A percentile compares a stretch with the other conserved stretches of the same genome.
Conservation (phyloP, 2,329 filamentous ascomycete genomes). For the Sporothrix variecibatus region DNA sequence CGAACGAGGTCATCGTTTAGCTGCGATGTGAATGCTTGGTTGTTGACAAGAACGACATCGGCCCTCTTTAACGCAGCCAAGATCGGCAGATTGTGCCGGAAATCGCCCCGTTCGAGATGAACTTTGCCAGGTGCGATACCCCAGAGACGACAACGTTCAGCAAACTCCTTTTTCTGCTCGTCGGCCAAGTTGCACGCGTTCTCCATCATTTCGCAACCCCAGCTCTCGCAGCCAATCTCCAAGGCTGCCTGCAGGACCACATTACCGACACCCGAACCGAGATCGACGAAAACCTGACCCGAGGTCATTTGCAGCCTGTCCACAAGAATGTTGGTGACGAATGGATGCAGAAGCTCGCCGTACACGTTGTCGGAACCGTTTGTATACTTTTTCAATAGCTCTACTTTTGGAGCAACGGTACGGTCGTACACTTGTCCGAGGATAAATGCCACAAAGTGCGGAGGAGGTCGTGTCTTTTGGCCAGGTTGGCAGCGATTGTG, state of each 20-base stretch:
- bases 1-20: constrained; percentile 83
- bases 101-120: constrained; percentile 80
- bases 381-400: constrained; percentile 80
- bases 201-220: constrained; percentile 95
- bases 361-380: constrained; percentile 93
- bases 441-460: constrained; percentile 76
- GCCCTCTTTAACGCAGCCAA: constrained; percentile 74
- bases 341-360: constrained; percentile 83
- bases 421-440: constrained; percentile 87
- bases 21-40: constrained; percentile 88
- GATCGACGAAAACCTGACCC: constrained; percentile 85
- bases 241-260: constrained; percentile 92
- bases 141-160: constrained; percentile 84
- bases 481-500: constrained; percentile 70
- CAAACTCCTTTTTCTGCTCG: constrained; percentile 79
- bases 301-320: constrained; percentile 76
- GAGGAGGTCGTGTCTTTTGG: constrained; percentile 66
- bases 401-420: constrained; percentile 86
- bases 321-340: constrained; percentile 79
- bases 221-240: constrained; percentile 90
- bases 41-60: constrained; percentile 97
- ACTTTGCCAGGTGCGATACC: constrained; percentile 78
- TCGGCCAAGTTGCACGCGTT: constrained; percentile 83
- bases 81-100: constrained; percentile 72
- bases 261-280: constrained; percentile 95